A percentile compares a stretch with the other conserved stretches of the same genome.
These are phyloP conservation scores for Stephanodiscus triporus DNA, from an alignment of 108 stramenopile species.

Conservation along the genomic window DNA sequence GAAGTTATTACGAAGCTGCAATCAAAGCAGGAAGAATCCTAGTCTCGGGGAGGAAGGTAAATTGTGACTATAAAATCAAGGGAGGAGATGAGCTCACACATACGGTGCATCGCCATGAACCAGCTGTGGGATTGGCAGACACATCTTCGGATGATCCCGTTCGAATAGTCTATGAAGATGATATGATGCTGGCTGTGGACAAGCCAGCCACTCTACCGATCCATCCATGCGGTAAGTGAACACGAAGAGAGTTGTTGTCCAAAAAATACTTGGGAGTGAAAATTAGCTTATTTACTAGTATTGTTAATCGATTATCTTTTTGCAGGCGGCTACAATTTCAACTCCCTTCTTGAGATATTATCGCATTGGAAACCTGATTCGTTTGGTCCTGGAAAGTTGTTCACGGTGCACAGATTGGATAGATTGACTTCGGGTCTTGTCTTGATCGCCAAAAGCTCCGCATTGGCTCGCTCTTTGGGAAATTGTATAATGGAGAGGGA, in stretches of 20 bases:
- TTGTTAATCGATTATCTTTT: too few relatives aligned
- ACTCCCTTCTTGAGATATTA: constrained; percentile 74
- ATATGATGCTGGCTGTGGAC: constrained; percentile 71
- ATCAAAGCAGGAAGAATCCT: constrained; percentile 76
- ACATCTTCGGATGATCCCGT: constrained; percentile 39
- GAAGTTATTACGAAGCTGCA: constrained; percentile 69
- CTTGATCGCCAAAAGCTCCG: constrained; percentile 67
- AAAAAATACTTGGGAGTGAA: neutral
- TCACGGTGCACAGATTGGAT: constrained; percentile 81
- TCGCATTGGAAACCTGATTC: constrained; percentile 51
- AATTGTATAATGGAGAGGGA: constrained; percentile 69
- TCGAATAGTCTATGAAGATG: constrained; percentile 64
- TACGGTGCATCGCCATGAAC: constrained; percentile 90
- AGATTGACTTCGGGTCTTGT: constrained; percentile 80
- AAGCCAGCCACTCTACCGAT: constrained; percentile 93
- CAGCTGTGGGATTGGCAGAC: constrained; percentile 64
- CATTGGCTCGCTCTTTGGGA: constrained; percentile 63
- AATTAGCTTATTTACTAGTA: too few relatives aligned
- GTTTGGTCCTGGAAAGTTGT: constrained; percentile 55
- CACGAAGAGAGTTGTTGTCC: neutral
- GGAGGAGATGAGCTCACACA: constrained; percentile 70
- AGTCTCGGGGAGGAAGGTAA: constrained; percentile 64
- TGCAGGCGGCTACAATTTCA: constrained; percentile 76
- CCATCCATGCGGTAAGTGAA: constrained; percentile 82
- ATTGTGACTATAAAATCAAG: constrained; percentile 58